phyloP scores from a whole-genome alignment of 2,329 filamentous ascomycete species.

The Cercospora janseana region DNA sequence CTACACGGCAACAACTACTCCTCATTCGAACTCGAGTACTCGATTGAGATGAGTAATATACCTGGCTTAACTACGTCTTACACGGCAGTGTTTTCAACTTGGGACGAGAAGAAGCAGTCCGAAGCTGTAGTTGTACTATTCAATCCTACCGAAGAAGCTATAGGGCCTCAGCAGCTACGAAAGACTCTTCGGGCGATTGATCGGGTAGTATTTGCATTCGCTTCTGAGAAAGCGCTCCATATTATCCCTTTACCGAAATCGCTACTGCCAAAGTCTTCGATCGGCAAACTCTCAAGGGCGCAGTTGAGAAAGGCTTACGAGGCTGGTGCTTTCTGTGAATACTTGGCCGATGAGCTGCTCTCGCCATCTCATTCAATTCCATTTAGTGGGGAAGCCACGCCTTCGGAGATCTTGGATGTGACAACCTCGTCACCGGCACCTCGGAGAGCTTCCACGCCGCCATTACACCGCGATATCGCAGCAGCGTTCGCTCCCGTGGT shows the following conservation, averaged over 20 bases:
- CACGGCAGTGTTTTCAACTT: slow-evolving; percentile 26
- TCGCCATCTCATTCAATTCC: background rate
- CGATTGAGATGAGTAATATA: slow-evolving; percentile 22
- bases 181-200: slow-evolving; percentile 20
- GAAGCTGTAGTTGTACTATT: slow-evolving; percentile 26
- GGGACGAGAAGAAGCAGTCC: slow-evolving; percentile 21
- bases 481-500: slow-evolving; percentile 19
- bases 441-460: slow-evolving; percentile 5
- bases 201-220: slow-evolving; percentile 20
- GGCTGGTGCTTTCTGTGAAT: slow-evolving; percentile 18
- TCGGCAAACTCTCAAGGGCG: slow-evolving; percentile 28
- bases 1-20: slow-evolving; percentile 29
- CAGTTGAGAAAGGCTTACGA: slow-evolving; percentile 23
- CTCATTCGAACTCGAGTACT: slow-evolving; percentile 27
- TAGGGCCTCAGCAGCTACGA: slow-evolving; percentile 20
- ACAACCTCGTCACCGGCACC: background rate
- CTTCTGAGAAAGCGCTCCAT: slow-evolving; percentile 21
- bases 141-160: slow-evolving; percentile 24
- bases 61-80: slow-evolving; percentile 21
- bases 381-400: too few species aligned
- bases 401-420: slow-evolving; percentile 1
- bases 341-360: background rate
- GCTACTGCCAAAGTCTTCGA: slow-evolving; percentile 25
- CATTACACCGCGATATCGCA: slow-evolving; percentile 22
- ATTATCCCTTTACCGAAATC: slow-evolving; percentile 24